Percentiles rank a stretch among this genome's conserved stretches.
These are phyloP conservation scores for Emiliania huxleyi DNA, from an alignment of 78 protist genomes.

Conservation along the genomic window DNA sequence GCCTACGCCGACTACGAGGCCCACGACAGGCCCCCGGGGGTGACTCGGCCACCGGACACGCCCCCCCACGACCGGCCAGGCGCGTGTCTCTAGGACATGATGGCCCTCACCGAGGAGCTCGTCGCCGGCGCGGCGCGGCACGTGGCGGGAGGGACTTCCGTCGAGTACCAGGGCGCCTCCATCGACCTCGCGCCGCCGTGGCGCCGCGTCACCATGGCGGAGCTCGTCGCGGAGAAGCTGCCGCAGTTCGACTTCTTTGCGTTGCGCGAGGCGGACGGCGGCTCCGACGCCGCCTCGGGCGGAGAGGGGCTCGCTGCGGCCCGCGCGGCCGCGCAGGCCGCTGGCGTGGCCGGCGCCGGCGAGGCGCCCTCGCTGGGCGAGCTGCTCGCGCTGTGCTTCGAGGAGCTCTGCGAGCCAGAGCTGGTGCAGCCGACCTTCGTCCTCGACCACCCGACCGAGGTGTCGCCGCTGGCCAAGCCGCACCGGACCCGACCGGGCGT, in stretches of 20 bases:
- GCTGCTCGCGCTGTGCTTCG: constrained; percentile 46
- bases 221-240: constrained; percentile 8
- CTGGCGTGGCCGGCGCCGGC: constrained; percentile 11
- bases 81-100: constrained; percentile 44
- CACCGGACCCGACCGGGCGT: constrained; percentile 46
- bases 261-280: not conserved
- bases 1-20: constrained; percentile 71
- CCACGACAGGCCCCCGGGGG: too few relatives aligned
- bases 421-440: constrained; percentile 65
- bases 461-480: constrained; percentile 71
- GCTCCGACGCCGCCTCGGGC: not conserved
- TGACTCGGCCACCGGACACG: too few relatives aligned
- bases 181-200: constrained; percentile 55
- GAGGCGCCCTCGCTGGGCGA: constrained; percentile 8
- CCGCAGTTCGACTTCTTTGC: not conserved
- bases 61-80: not conserved
- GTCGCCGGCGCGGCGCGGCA: not conserved
- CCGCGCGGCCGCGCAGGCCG: not conserved
- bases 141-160: not conserved
- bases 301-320: not conserved
- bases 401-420: constrained; percentile 35
- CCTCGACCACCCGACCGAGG: constrained; percentile 61
- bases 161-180: not conserved
- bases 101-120: constrained; percentile 61
- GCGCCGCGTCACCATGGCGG: constrained; percentile 50